These are phyloP conservation scores for Grosmannia huntii DNA, from an alignment of 2,329 filamentous ascomycete species.

Conservation along the genomic window DNA sequence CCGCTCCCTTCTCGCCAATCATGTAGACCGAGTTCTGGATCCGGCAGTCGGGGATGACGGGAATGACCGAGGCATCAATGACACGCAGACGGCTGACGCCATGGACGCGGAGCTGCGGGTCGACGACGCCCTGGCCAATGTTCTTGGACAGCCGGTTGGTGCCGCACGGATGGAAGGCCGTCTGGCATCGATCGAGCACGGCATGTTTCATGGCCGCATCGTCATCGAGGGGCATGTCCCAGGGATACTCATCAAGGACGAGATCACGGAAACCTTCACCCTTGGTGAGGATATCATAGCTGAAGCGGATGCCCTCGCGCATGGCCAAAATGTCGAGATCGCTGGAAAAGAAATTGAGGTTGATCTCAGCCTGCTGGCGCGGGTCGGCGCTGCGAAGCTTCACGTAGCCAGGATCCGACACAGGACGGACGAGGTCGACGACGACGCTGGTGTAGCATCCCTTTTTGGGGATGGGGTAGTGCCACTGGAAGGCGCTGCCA, in stretches of 20 bases:
- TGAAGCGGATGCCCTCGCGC: conserved; percentile 42
- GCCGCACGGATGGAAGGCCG: conserved; percentile 45
- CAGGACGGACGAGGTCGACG: conserved; percentile 29
- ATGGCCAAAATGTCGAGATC: conserved; percentile 44
- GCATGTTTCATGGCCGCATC: conserved; percentile 43
- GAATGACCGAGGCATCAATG: conserved; percentile 42
- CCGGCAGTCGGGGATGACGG: conserved; percentile 41
- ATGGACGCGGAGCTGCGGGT: conserved; percentile 36
- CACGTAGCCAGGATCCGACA: conserved; percentile 36
- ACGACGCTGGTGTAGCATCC: conserved; percentile 45
- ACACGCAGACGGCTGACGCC: conserved; percentile 40
- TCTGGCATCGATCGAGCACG: conserved; percentile 46
- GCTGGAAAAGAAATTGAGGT: conserved; percentile 46
- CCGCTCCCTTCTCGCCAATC: conserved; percentile 39
- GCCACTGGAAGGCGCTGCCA: conserved; percentile 33
- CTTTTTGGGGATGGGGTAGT: conserved; percentile 24
- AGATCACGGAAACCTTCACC: conserved; percentile 45
- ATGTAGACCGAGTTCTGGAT: conserved; percentile 50
- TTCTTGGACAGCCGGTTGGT: conserved; percentile 37
- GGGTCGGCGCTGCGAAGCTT: conserved; percentile 43
- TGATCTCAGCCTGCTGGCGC: conserved; percentile 43
- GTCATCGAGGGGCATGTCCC: conserved; percentile 42
- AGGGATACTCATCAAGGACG: conserved; percentile 41
- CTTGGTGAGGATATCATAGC: conserved; percentile 43
- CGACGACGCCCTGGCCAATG: conserved; percentile 39